Conservation (phyloP, 805 yeast genomes). For the Diddensiella caesifluorescens region DNA sequence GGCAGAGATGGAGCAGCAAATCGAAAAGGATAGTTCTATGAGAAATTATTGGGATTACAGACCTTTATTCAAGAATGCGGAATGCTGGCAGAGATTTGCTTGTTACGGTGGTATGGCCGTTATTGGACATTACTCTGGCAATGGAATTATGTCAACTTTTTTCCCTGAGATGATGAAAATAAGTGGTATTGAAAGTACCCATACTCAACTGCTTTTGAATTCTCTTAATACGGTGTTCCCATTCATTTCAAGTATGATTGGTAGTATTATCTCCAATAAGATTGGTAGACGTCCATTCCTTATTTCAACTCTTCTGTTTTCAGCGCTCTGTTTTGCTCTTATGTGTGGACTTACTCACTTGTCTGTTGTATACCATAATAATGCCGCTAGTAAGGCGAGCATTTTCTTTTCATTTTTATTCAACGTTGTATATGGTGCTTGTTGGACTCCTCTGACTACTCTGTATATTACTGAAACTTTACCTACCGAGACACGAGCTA, state of each 20-base stretch:
- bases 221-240: constrained; percentile 12
- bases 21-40: constrained; percentile 7
- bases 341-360: constrained; percentile 2
- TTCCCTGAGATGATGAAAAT: constrained; percentile 14
- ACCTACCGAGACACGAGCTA: constrained; percentile 27
- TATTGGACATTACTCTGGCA: constrained; percentile 3
- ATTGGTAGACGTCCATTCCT: constrained; percentile 28
- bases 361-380: constrained; percentile 3
- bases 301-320: constrained; percentile 19
- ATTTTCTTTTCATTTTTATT: constrained; percentile 14
- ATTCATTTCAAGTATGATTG: constrained; percentile 12
- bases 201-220: constrained; percentile 11
- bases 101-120: constrained; percentile 2
- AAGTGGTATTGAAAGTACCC: constrained; percentile 14
- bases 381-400: constrained; percentile 20
- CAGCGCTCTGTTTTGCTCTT: constrained; percentile 11
- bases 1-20: constrained; percentile 6
- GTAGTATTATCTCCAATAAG: constrained; percentile 24
- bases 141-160: constrained; percentile 12
- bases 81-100: constrained; percentile 4
- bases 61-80: constrained; percentile 8
- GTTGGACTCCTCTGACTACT: constrained; percentile 35
- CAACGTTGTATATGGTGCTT: constrained; percentile 7
- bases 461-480: constrained; percentile 29
- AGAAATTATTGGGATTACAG: constrained; percentile 12